These are phyloP conservation scores for Neurospora crassa DNA, from an alignment of 2,329 filamentous ascomycete species.

Conservation along the genomic window DNA sequence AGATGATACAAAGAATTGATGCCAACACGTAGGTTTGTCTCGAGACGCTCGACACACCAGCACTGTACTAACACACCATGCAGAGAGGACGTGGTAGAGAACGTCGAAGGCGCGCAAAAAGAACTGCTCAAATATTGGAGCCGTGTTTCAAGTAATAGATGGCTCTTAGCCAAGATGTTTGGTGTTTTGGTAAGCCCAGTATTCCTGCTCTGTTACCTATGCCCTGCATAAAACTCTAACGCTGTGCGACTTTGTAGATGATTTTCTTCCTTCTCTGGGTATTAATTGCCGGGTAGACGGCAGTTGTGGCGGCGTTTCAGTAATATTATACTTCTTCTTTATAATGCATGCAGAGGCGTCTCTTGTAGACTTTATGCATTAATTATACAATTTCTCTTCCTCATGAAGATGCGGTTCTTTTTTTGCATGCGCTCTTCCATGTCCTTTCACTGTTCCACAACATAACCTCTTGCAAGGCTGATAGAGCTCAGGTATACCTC, in stretches of 20 bases:
- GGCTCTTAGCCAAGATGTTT: slow-evolving; percentile 84
- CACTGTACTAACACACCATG: slow-evolving; percentile 2
- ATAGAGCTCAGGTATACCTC: background rate
- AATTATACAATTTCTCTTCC: background rate
- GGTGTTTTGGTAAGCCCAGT: slow-evolving; percentile 68
- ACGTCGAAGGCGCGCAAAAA: slow-evolving; percentile 91
- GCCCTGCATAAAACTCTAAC: background rate
- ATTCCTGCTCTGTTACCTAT: slow-evolving; percentile 27
- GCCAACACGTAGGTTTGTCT: slow-evolving; percentile 50
- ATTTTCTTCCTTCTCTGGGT: slow-evolving; percentile 22
- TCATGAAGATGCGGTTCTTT: background rate
- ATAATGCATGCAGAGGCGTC: slow-evolving; percentile 8
- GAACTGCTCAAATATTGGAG: slow-evolving; percentile 97
- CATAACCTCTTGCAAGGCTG: background rate
- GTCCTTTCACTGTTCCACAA: background rate
- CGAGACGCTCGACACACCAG: background rate
- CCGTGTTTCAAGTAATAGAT: slow-evolving; percentile 85
- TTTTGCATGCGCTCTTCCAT: background rate
- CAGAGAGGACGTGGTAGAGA: slow-evolving; percentile 91
- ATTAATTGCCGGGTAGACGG: slow-evolving; percentile 20
- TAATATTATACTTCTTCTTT: slow-evolving; percentile 3
- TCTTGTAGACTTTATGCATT: slow-evolving; percentile 2
- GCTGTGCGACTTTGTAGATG: slow-evolving; percentile 11
- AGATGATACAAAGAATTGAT: slow-evolving; percentile 96
- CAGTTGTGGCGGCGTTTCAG: background rate